Evolutionary conservation across 495 filamentous ascomycete genomes (phyloP).

Genomic region (Xylaria acuta): DNA sequence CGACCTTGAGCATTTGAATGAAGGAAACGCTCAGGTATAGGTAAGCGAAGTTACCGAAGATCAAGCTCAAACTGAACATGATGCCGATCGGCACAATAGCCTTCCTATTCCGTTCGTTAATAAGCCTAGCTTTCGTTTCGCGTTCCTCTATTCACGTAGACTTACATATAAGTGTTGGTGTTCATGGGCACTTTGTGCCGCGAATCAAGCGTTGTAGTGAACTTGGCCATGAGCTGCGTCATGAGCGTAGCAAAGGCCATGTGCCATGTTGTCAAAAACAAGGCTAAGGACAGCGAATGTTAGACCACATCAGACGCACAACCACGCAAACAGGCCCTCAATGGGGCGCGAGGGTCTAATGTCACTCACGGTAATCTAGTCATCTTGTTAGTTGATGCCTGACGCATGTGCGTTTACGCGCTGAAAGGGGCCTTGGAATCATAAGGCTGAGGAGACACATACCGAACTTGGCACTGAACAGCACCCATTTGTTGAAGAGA

Average conservation of each 20-base stretch:
- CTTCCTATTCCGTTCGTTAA: conserved; percentile 78
- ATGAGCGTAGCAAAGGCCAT: conserved; percentile 76
- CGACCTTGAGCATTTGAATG: conserved; percentile 90
- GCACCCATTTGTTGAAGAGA: conserved; percentile 87
- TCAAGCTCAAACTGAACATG: conserved; percentile 89
- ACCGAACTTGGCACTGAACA: conserved; percentile 74
- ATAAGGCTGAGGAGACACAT: conserved; percentile 45
- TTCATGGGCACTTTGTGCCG: conserved; percentile 81
- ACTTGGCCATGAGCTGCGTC: conserved; percentile 77
- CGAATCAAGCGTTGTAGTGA: conserved; percentile 74
- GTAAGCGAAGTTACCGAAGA: conserved; percentile 89
- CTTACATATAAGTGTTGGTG: conserved; percentile 72
- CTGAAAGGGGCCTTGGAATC: neutral
- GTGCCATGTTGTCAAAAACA: conserved; percentile 84
- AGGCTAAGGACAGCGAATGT: conserved; percentile 39
- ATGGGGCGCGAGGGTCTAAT: conserved; percentile 42
- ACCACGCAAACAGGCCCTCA: neutral
- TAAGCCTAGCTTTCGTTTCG: conserved; percentile 71
- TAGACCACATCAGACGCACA: conserved; percentile 1
- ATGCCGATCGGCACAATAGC: conserved; percentile 89
- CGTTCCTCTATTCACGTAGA: neutral
- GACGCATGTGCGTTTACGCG: neutral
- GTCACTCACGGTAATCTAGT: conserved; percentile 28
- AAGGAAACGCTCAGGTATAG: conserved; percentile 88
- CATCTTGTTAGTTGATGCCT: conserved; percentile 8